These are phyloP conservation scores for Termitomyces heimii DNA, from an alignment of 768 basidiomycete species.

Conservation along the genomic window DNA sequence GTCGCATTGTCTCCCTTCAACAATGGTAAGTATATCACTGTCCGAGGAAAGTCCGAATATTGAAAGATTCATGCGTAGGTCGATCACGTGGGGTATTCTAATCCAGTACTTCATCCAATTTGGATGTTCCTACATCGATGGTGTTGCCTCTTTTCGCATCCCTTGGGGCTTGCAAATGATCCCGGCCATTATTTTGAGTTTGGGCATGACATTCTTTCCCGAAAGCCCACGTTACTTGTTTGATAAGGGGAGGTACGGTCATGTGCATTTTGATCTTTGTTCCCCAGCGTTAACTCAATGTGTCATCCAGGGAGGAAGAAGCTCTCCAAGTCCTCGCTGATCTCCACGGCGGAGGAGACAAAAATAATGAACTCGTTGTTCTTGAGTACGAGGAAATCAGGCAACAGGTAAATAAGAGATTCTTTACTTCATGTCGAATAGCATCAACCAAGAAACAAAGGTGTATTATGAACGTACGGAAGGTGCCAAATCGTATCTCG, in stretches of 20 bases:
- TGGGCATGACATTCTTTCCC: constrained; percentile 65
- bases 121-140: constrained; percentile 68
- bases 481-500: constrained; percentile 65
- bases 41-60: neutral
- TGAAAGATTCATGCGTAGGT: constrained; percentile 19
- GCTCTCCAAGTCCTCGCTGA: constrained; percentile 71
- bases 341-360: constrained; percentile 62
- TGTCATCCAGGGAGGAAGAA: constrained; percentile 39
- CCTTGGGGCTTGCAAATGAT: constrained; percentile 81
- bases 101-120: constrained; percentile 74
- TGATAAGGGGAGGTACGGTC: constrained; percentile 46
- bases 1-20: constrained; percentile 70
- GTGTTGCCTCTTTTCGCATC: constrained; percentile 69
- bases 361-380: constrained; percentile 52
- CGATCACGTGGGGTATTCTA: constrained; percentile 75
- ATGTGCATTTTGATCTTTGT: neutral
- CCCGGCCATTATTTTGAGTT: constrained; percentile 61
- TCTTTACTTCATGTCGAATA: neutral
- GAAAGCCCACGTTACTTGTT: constrained; percentile 71
- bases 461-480: constrained; percentile 57
- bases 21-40: constrained; percentile 42
- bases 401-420: constrained; percentile 29
- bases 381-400: constrained; percentile 70
- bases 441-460: constrained; percentile 5
- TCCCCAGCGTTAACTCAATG: neutral